Evolutionary conservation across 805 yeast genomes (phyloP).

Genomic region (Grigorovia yakushimaensis): DNA sequence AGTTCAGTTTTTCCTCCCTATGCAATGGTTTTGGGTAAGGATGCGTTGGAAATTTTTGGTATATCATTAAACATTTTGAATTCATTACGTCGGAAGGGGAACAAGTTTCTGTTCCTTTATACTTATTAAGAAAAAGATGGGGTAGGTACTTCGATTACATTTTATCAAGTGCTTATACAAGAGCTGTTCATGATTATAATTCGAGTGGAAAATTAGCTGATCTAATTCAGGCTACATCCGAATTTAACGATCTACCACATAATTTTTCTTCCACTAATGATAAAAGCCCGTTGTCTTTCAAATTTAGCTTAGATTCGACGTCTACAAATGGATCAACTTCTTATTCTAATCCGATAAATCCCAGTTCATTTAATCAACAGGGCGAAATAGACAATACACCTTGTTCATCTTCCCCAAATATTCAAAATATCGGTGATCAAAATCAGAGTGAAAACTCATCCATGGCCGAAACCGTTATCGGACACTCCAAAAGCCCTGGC

Average conservation of each 20-base stretch:
- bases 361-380: not conserved
- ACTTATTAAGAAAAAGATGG: conserved; percentile 63
- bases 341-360: not conserved
- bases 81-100: conserved; percentile 62
- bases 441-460: not conserved
- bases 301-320: not conserved
- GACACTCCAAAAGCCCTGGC: conserved; percentile 2
- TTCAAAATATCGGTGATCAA: too few relatives aligned
- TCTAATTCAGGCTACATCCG: not conserved
- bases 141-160: conserved; percentile 58
- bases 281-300: not conserved
- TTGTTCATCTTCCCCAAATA: not conserved
- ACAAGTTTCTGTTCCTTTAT: conserved; percentile 51
- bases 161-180: conserved; percentile 53
- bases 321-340: not conserved
- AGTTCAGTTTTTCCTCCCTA: conserved; percentile 65
- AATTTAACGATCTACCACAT: not conserved
- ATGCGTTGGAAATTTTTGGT: conserved; percentile 60
- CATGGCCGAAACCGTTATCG: not conserved
- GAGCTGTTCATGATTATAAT: conserved; percentile 31
- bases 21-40: conserved; percentile 69
- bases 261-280: not conserved
- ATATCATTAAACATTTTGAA: conserved; percentile 60
- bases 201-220: not conserved
- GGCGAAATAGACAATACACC: not conserved